Evolutionary conservation across 2,329 filamentous ascomycete species (phyloP).

Genomic region (Ustulina deusta): DNA sequence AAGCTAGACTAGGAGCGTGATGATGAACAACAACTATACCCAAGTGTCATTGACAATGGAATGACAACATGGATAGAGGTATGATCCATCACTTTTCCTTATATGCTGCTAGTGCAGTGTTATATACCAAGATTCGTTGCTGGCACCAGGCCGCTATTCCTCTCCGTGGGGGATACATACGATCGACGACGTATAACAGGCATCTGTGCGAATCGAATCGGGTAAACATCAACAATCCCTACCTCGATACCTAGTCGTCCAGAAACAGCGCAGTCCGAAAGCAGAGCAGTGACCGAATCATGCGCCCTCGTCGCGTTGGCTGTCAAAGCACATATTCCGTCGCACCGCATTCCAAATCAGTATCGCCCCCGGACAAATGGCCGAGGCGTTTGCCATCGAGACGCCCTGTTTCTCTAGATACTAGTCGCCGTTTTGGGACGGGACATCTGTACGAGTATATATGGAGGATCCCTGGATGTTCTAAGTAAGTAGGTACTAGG

Average conservation of each 20-base stretch:
- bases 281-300: background rate
- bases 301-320: background rate
- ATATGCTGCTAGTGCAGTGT: background rate
- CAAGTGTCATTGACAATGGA: too few relatives aligned
- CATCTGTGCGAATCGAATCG: background rate
- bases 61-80: background rate
- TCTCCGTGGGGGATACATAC: slow-evolving; percentile 9
- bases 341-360: background rate
- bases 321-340: background rate
- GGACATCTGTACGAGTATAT: too few relatives aligned
- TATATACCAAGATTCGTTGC: background rate
- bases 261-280: background rate
- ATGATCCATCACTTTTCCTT: background rate
- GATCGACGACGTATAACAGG: background rate
- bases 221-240: slow-evolving; percentile 3
- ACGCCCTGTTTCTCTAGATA: too few relatives aligned
- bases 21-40: too few relatives aligned
- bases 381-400: background rate
- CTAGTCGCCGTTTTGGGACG: too few relatives aligned
- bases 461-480: background rate
- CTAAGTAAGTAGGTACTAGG: too few relatives aligned
- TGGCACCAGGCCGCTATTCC: background rate
- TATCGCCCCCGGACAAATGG: background rate
- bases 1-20: background rate
- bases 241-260: background rate